These are phyloP conservation scores for Kockiozyma suomiensis DNA, from an alignment of 805 yeast genomes.

Conservation along the genomic window DNA sequence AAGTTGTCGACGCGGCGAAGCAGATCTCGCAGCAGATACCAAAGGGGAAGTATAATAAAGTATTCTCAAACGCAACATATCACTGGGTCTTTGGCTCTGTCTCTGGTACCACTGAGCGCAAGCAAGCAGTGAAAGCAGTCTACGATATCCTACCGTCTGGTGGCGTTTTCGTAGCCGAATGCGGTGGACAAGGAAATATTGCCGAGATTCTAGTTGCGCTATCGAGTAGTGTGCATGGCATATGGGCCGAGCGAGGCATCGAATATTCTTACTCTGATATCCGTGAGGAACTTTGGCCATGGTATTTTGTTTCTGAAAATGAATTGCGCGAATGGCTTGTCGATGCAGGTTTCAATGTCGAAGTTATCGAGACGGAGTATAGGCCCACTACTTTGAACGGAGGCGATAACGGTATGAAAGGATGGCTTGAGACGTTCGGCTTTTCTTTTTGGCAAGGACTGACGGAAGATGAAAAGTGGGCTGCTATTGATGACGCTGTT, in stretches of 20 bases:
- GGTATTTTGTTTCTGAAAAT: constrained; percentile 34
- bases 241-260: constrained; percentile 20
- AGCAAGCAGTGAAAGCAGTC: constrained; percentile 29
- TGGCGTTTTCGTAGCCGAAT: constrained; percentile 37
- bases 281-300: constrained; percentile 27
- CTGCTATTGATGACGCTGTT: constrained; percentile 28
- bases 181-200: constrained; percentile 38
- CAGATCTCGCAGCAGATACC: constrained; percentile 4
- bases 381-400: constrained; percentile 34
- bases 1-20: constrained; percentile 25
- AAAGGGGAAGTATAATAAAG: constrained; percentile 31
- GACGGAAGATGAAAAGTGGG: constrained; percentile 16
- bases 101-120: constrained; percentile 15
- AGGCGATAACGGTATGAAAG: constrained; percentile 33
- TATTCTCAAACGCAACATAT: constrained; percentile 38
- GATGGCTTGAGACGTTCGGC: constrained; percentile 38
- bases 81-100: constrained; percentile 36
- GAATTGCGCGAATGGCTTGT: constrained; percentile 21
- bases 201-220: constrained; percentile 37
- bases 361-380: constrained; percentile 32
- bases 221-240: constrained; percentile 19
- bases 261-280: constrained; percentile 11
- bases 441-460: constrained; percentile 33
- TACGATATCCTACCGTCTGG: constrained; percentile 27
- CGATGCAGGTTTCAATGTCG: constrained; percentile 35